These are phyloP conservation scores for Brasilioporus rufonigricans DNA, from an alignment of 768 basidiomycete species.

Conservation along the genomic window DNA sequence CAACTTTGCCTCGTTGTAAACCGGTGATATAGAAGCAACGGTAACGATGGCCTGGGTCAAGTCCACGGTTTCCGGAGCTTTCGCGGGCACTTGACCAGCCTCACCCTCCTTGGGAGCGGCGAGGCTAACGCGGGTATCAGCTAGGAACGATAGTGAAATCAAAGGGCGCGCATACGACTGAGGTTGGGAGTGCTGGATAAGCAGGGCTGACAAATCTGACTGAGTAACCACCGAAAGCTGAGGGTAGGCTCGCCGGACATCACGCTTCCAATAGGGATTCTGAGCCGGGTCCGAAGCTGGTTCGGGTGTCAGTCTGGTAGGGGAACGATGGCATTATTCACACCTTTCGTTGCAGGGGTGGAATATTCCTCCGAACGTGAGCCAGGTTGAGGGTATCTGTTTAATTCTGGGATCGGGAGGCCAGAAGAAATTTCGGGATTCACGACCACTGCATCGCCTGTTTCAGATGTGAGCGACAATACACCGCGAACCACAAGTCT, in stretches of 20 bases:
- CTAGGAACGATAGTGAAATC: background rate
- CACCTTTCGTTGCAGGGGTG: slow-evolving; percentile 87
- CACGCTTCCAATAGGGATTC: slow-evolving; percentile 96
- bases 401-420: slow-evolving; percentile 67
- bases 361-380: slow-evolving; percentile 84
- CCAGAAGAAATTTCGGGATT: slow-evolving; percentile 92
- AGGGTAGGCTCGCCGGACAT: slow-evolving; percentile 91
- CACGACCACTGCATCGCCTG: slow-evolving; percentile 81
- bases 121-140: slow-evolving; percentile 40
- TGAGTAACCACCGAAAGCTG: slow-evolving; percentile 89
- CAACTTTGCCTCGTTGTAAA: slow-evolving; percentile 60
- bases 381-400: slow-evolving; percentile 86
- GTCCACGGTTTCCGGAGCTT: slow-evolving; percentile 47
- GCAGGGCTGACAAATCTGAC: slow-evolving; percentile 70
- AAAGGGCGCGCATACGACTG: slow-evolving; percentile 51
- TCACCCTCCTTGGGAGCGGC: slow-evolving; percentile 45
- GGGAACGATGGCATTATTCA: slow-evolving; percentile 6
- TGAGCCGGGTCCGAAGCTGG: slow-evolving; percentile 84
- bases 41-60: slow-evolving; percentile 71
- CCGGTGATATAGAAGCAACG: slow-evolving; percentile 53
- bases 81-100: slow-evolving; percentile 45
- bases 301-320: slow-evolving; percentile 9
- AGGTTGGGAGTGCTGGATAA: slow-evolving; percentile 73
- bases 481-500: background rate
- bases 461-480: slow-evolving; percentile 3